Conservation (phyloP, 1,284 basidiomycete species). For the Sphagnurus paluster region DNA sequence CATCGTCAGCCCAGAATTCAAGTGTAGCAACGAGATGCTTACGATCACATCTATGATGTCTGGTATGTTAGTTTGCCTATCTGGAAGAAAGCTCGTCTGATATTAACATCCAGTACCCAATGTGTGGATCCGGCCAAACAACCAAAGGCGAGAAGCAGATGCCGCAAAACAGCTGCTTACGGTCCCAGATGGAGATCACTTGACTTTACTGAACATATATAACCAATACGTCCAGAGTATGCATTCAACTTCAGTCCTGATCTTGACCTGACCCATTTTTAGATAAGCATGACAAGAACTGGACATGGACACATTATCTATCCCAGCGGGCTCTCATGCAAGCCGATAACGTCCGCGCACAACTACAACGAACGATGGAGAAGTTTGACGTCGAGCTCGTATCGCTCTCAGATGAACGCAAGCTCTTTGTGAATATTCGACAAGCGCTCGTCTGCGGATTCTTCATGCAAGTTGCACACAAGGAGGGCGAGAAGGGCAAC, state of each 20-base stretch:
- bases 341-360: slow-evolving; percentile 94
- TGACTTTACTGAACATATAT: slow-evolving; percentile 95
- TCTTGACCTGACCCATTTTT: background rate
- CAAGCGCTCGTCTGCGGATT: slow-evolving; percentile 90
- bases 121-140: slow-evolving; percentile 90
- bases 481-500: slow-evolving; percentile 87
- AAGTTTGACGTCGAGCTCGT: slow-evolving; percentile 83
- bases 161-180: slow-evolving; percentile 87
- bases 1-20: slow-evolving; percentile 92
- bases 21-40: slow-evolving; percentile 94
- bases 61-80: slow-evolving; percentile 46
- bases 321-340: slow-evolving; percentile 84
- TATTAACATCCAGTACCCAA: slow-evolving; percentile 70
- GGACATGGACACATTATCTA: slow-evolving; percentile 94
- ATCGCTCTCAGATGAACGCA: slow-evolving; percentile 78
- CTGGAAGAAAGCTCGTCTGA: slow-evolving; percentile 2
- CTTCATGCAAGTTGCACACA: slow-evolving; percentile 99
- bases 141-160: slow-evolving; percentile 88
- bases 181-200: slow-evolving; percentile 94
- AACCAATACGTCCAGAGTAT: slow-evolving; percentile 88
- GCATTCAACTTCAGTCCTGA: slow-evolving; percentile 19
- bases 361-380: slow-evolving; percentile 93
- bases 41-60: slow-evolving; percentile 97
- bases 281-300: slow-evolving; percentile 81
- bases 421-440: slow-evolving; percentile 80